Evolutionary conservation across 257 asterid species (phyloP), one percentile per base, ranked within the genome.

Genomic region (Haberlea rhodopensis): DNA sequence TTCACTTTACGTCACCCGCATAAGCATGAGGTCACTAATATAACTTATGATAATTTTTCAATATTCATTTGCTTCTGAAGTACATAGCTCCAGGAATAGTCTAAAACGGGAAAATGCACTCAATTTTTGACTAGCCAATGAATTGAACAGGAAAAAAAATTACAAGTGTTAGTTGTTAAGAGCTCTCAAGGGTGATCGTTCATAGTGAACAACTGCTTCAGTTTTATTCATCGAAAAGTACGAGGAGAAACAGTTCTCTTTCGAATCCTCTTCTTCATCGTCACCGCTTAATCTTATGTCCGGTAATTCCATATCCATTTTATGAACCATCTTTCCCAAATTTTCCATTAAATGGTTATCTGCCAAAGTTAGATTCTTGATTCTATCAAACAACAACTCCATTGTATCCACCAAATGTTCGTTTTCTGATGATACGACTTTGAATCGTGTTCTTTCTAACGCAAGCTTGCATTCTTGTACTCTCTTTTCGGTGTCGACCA

Each of bases 171-270:
- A 76, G 70, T 26, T 68, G 87, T 89, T 85, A 76, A 89, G 69
- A 69, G 87, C 70, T 79, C 88, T 84, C 62, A 92, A 73, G 18
- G 95, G 96, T 23, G 86, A 81, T 66, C 96, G 78, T 65, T 75
- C 87, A 48, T n/a, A n/a, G 25, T 80, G 89, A 73, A 28, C 57
- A 34, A 65, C 68, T 58, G 67, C 80, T 76, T 84, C 96, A 59
- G 61, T 81, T 75, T 74, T 84, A 77, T 80, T 87, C 83, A 46
- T 68, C 67, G 53, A 49, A 8, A 67, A 70, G 52, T 68, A 59
- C 1, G 87, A 80, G 18, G 86, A 60, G 23, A 49, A 40, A 40
- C 48, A 0, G 70, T 94, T 94, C 79, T 94, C 96, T 76, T 87
- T 84, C 15, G 81, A 60, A 34, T 73, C 77, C 11, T 72, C 76